Evolutionary conservation across 2,329 filamentous ascomycete species (phyloP).

Genomic region (Fusarium gaditjirri): DNA sequence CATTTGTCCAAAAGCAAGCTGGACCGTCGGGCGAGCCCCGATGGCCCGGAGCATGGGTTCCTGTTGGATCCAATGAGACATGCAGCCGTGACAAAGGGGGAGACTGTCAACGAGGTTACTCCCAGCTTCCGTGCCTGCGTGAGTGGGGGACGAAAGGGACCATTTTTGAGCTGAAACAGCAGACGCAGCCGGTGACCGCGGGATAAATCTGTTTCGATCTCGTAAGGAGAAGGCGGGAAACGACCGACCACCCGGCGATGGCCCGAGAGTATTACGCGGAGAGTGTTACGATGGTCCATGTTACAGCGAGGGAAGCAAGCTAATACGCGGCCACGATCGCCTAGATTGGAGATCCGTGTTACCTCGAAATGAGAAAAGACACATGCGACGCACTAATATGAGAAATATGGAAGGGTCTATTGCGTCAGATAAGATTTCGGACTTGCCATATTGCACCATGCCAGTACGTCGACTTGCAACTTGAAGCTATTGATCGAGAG

Average conservation of each 20-base stretch:
- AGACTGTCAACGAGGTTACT: constrained; percentile 11
- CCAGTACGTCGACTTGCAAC: not conserved
- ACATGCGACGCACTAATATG: constrained; percentile 27
- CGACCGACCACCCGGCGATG: constrained; percentile 36
- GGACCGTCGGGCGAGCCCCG: constrained; percentile 41
- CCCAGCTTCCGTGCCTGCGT: constrained; percentile 10
- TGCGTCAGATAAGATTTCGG: constrained; percentile 33
- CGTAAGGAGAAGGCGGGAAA: constrained; percentile 32
- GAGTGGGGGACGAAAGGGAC: constrained; percentile 25
- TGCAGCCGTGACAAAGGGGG: constrained; percentile 17
- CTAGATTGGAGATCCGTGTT: constrained; percentile 10
- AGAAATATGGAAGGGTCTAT: constrained; percentile 40
- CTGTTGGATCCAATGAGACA: constrained; percentile 16
- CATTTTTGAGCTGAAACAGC: constrained; percentile 16
- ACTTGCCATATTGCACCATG: constrained; percentile 25
- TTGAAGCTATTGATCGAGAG: constrained; percentile 1
- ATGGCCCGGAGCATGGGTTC: constrained; percentile 36
- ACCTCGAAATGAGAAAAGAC: constrained; percentile 4
- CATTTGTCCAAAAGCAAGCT: constrained; percentile 27
- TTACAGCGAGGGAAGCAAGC: not conserved
- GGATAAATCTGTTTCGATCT: constrained; percentile 34
- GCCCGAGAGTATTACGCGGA: constrained; percentile 19
- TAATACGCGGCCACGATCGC: not conserved
- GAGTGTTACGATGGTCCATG: constrained; percentile 11
- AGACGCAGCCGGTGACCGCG: not conserved